These are phyloP conservation scores for Keithomyces neogunnii DNA, from an alignment of 2,329 filamentous ascomycete genomes.

Conservation along the genomic window DNA sequence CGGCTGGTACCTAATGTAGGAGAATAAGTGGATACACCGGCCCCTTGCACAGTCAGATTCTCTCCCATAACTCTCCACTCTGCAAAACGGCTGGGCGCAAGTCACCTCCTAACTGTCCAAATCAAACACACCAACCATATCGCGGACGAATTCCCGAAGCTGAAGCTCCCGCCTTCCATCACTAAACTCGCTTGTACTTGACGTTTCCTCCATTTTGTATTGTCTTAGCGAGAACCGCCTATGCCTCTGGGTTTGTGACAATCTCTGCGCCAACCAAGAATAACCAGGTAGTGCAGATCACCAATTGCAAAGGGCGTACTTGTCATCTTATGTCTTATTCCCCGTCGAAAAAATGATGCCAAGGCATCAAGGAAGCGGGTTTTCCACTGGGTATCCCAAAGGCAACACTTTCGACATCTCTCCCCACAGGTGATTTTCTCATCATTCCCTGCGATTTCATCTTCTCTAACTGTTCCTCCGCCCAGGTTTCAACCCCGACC, in stretches of 20 bases:
- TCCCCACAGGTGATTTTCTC: slow-evolving; percentile 62
- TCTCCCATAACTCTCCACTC: too few relatives aligned
- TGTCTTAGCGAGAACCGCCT: too few relatives aligned
- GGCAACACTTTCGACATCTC: slow-evolving; percentile 78
- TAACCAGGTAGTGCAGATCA: background rate
- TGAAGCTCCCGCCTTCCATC: too few relatives aligned
- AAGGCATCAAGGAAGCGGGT: slow-evolving; percentile 67
- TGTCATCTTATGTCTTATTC: slow-evolving; percentile 22
- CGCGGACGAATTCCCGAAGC: too few relatives aligned
- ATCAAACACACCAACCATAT: too few relatives aligned
- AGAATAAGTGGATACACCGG: too few relatives aligned
- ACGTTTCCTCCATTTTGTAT: too few relatives aligned
- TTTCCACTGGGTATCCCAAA: slow-evolving; percentile 76
- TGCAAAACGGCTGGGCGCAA: too few relatives aligned
- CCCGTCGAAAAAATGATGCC: slow-evolving; percentile 64
- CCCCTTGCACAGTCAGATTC: too few relatives aligned
- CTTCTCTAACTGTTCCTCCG: background rate
- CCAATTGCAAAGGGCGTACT: background rate
- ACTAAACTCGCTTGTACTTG: too few relatives aligned
- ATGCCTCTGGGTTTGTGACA: background rate
- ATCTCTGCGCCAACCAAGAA: background rate
- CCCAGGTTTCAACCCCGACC: slow-evolving; percentile 68
- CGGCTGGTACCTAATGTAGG: too few relatives aligned
- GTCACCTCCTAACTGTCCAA: too few relatives aligned
- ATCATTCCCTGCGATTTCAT: background rate